A percentile compares a stretch with the other conserved stretches of the same genome.
These are phyloP conservation scores for Evansstolkia leycettana DNA, from an alignment of 495 filamentous ascomycete genomes.

Conservation along the genomic window DNA sequence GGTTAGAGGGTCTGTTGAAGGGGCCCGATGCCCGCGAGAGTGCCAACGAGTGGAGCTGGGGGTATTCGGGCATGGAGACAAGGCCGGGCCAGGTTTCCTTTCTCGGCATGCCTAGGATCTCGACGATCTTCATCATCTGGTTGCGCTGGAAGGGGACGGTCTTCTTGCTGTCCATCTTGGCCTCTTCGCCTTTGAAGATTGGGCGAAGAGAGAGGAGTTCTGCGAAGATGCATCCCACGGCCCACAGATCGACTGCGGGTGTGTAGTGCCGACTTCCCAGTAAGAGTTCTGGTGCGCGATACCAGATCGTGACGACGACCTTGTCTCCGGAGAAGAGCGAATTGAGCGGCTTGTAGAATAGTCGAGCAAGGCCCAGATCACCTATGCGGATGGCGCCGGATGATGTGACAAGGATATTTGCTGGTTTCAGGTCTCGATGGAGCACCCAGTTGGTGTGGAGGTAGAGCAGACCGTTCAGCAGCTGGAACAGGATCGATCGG, in stretches of 20 bases:
- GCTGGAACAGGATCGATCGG: slow-evolving; percentile 86
- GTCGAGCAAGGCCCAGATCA: slow-evolving; percentile 79
- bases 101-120: slow-evolving; percentile 81
- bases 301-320: slow-evolving; percentile 99
- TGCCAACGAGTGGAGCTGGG: slow-evolving; percentile 55
- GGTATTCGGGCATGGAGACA: slow-evolving; percentile 67
- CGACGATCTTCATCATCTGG: slow-evolving; percentile 97
- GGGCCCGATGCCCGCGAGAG: slow-evolving; percentile 28
- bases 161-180: slow-evolving; percentile 97
- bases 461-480: slow-evolving; percentile 88
- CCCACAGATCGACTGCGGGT: slow-evolving; percentile 93
- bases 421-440: slow-evolving; percentile 92
- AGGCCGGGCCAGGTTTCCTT: slow-evolving; percentile 85
- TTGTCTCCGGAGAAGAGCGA: slow-evolving; percentile 91
- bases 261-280: slow-evolving; percentile 90
- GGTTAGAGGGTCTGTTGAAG: slow-evolving; percentile 32
- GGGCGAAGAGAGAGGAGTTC: slow-evolving; percentile 83
- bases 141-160: slow-evolving; percentile 95
- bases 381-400: slow-evolving; percentile 84
- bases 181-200: slow-evolving; percentile 98
- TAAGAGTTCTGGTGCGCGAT: slow-evolving; percentile 88
- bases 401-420: slow-evolving; percentile 97
- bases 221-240: slow-evolving; percentile 95
- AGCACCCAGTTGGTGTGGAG: slow-evolving; percentile 95
- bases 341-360: slow-evolving; percentile 89